Evolutionary conservation across 2,329 filamentous ascomycete genomes (phyloP).

Genomic region (Trichoderma atroviride): DNA sequence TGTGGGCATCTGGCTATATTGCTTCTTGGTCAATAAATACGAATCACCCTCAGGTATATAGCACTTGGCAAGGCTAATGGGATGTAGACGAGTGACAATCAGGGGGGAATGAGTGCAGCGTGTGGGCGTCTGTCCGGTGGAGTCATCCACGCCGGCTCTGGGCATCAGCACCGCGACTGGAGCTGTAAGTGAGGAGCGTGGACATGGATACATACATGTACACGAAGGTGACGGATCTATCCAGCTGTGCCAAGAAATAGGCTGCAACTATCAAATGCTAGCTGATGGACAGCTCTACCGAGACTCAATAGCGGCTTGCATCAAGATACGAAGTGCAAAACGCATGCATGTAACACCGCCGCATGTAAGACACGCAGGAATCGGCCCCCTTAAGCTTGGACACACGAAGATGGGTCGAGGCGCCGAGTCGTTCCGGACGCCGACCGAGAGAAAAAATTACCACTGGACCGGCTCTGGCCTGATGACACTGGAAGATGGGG

Average conservation of each 20-base stretch:
- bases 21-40: neutral
- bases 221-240: neutral
- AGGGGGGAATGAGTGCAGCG: neutral
- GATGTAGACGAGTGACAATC: neutral
- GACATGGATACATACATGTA: too few species aligned
- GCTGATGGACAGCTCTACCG: neutral
- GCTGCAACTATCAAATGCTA: neutral
- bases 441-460: neutral
- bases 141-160: neutral
- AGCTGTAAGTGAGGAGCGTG: neutral
- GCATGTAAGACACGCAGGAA: slow-evolving; percentile 1
- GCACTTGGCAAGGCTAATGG: neutral
- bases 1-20: neutral
- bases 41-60: neutral
- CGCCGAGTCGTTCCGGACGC: slow-evolving; percentile 4
- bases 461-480: neutral
- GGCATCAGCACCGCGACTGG: neutral
- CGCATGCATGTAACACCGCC: neutral
- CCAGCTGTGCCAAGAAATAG: neutral
- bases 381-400: neutral
- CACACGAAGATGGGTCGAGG: neutral
- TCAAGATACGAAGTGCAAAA: slow-evolving; percentile 7
- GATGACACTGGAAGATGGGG: neutral
- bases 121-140: neutral
- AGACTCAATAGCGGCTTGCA: neutral